A percentile compares a stretch with the other conserved stretches of the same genome.
These are phyloP conservation scores for Priceomyces castillae DNA, from an alignment of 805 yeast species.

Conservation along the genomic window DNA sequence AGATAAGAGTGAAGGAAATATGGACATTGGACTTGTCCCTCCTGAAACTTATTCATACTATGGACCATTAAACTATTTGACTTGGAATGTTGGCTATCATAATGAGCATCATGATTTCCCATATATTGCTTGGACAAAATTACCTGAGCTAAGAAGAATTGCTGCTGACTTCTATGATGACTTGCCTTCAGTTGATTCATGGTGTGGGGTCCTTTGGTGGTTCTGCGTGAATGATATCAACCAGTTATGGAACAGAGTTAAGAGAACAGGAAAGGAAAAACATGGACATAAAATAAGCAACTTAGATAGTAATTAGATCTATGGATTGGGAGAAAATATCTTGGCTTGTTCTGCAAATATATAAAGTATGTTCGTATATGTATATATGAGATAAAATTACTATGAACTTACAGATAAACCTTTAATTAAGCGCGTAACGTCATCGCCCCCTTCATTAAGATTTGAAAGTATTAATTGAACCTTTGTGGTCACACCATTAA, in stretches of 20 bases:
- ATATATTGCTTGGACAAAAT: constrained; percentile 82
- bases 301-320: constrained; percentile 8
- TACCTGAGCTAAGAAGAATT: constrained; percentile 59
- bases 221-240: constrained; percentile 69
- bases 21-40: constrained; percentile 41
- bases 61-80: constrained; percentile 70
- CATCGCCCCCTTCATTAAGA: constrained; percentile 54
- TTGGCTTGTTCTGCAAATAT: constrained; percentile 2
- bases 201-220: constrained; percentile 74
- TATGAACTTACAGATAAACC: constrained; percentile 36
- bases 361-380: constrained; percentile 6
- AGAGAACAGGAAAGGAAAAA: constrained; percentile 48
- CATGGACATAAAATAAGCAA: constrained; percentile 27
- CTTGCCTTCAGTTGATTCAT: constrained; percentile 70
- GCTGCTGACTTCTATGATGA: constrained; percentile 83
- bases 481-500: constrained; percentile 55
- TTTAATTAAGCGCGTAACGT: constrained; percentile 59
- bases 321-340: not conserved
- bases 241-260: constrained; percentile 77
- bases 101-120: constrained; percentile 97
- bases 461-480: constrained; percentile 38
- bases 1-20: constrained; percentile 18
- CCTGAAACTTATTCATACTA: constrained; percentile 86
- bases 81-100: constrained; percentile 94
- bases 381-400: not conserved